These are phyloP conservation scores for Colletotrichum noveboracense DNA, from an alignment of 2,329 filamentous ascomycete genomes.

Conservation along the genomic window DNA sequence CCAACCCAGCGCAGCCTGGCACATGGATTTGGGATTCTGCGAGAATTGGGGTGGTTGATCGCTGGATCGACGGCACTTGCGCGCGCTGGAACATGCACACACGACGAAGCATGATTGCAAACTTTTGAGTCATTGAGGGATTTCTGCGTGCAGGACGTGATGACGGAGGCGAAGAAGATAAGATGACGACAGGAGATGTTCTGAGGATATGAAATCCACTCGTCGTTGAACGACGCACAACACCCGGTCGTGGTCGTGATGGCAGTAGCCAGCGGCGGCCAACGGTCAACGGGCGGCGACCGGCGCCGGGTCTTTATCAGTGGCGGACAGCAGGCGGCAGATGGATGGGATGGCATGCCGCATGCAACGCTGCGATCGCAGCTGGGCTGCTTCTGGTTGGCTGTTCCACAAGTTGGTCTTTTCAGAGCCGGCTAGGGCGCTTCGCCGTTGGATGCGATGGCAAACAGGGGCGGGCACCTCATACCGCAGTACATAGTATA, in stretches of 20 bases:
- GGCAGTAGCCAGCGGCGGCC: not conserved
- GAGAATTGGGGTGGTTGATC: not conserved
- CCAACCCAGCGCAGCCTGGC: conserved; percentile 1
- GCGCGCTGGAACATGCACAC: not conserved
- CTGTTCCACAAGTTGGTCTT: not conserved
- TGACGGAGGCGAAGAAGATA: not conserved
- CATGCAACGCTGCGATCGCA: conserved; percentile 1
- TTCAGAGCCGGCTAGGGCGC: conserved; percentile 1
- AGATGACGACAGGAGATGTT: not conserved
- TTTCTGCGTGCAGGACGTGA: not conserved
- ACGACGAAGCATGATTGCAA: not conserved
- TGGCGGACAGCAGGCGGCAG: not conserved
- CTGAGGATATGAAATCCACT: not conserved
- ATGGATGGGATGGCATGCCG: conserved; percentile 2
- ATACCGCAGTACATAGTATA: not conserved
- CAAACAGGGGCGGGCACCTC: not conserved
- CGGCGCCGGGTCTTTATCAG: not conserved
- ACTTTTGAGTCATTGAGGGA: not conserved
- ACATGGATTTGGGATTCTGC: not conserved
- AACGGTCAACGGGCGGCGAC: not conserved
- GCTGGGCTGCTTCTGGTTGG: not conserved
- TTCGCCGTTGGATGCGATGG: not conserved
- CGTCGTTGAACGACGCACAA: not conserved
- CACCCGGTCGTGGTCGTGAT: not conserved
- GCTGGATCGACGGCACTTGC: conserved; percentile 4